phyloP scores from a whole-genome alignment of 306 rosid genomes.

The Lathyrus sativus region DNA sequence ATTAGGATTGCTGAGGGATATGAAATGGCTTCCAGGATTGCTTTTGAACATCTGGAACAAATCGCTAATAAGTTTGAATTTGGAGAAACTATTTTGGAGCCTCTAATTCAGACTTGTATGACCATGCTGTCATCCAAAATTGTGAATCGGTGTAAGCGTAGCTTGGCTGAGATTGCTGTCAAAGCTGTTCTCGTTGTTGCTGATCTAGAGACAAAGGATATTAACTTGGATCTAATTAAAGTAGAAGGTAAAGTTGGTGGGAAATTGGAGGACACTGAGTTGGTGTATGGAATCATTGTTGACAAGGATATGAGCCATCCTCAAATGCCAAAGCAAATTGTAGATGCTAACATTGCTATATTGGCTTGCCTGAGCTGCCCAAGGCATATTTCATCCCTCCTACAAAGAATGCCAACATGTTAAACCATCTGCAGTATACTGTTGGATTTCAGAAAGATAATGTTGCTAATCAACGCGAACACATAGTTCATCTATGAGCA shows the following conservation, averaged over 20 bases:
- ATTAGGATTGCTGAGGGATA: conserved; percentile 94
- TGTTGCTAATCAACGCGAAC: no score
- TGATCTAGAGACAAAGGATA: conserved; percentile 53
- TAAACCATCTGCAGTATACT: no score
- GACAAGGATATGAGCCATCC: conserved; percentile 69
- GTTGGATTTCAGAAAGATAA: no score
- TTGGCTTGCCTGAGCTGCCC: conserved; percentile 95
- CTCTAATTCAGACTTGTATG: no score
- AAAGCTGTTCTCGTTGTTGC: conserved; percentile 95
- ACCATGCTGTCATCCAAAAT: conserved; percentile 72
- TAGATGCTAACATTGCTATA: conserved; percentile 91
- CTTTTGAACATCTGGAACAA: conserved; percentile 72
- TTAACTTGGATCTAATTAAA: conserved; percentile 48
- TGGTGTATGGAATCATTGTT: conserved; percentile 81
- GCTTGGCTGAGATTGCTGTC: conserved; percentile 94
- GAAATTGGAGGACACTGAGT: conserved; percentile 89
- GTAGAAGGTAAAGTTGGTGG: conserved; percentile 85
- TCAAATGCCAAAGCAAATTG: conserved; percentile 67
- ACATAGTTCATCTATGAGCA: no score
- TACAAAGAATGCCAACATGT: no score
- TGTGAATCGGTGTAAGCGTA: conserved; percentile 91
- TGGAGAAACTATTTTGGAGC: no score
- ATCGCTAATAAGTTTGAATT: conserved; percentile 51
- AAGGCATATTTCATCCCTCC: no score
- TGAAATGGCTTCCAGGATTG: conserved; percentile 81